Evolutionary conservation across 306 rosid genomes (phyloP).

Genomic region (Fragaria nilgerrensis): DNA sequence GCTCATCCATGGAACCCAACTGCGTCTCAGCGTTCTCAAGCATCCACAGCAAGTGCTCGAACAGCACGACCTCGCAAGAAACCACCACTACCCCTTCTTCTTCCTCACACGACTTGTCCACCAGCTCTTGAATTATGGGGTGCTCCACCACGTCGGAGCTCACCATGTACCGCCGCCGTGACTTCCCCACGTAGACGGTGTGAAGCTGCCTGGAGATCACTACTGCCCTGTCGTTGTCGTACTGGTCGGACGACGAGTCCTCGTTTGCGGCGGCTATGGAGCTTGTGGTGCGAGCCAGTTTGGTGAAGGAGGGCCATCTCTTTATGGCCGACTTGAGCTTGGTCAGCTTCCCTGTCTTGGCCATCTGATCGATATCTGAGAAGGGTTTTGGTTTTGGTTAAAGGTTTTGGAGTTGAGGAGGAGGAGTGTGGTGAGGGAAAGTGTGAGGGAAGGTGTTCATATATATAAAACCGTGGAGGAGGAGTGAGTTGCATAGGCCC

Average conservation of each 20-base stretch:
- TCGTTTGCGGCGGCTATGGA: conserved; percentile 25
- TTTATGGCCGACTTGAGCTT: conserved; percentile 86
- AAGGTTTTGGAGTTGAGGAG: neutral
- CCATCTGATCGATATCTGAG: conserved; percentile 39
- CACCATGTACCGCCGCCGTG: conserved; percentile 66
- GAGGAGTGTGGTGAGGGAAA: conserved; percentile 24
- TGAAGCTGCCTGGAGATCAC: conserved; percentile 32
- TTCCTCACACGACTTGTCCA: conserved; percentile 45
- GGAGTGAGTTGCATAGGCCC: conserved; percentile 53
- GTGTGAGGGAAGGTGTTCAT: conserved; percentile 31
- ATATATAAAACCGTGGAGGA: conserved; percentile 34
- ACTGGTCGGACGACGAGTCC: neutral
- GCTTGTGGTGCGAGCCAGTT: conserved; percentile 53
- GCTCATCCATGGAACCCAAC: conserved; percentile 77
- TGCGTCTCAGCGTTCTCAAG: conserved; percentile 63
- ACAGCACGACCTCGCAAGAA: conserved; percentile 83
- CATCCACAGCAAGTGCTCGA: conserved; percentile 94
- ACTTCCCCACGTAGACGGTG: conserved; percentile 72
- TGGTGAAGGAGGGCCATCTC: conserved; percentile 73
- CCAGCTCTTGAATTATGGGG: conserved; percentile 75
- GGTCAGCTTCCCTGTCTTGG: conserved; percentile 66
- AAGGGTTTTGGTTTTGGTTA: conserved; percentile 27
- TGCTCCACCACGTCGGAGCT: conserved; percentile 61
- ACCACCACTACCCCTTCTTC: conserved; percentile 41
- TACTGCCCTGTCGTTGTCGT: neutral